Evolutionary conservation across 2,329 filamentous ascomycete species (phyloP), one percentile per base, ranked within the genome.

Genomic region (Phialophora macrospora): DNA sequence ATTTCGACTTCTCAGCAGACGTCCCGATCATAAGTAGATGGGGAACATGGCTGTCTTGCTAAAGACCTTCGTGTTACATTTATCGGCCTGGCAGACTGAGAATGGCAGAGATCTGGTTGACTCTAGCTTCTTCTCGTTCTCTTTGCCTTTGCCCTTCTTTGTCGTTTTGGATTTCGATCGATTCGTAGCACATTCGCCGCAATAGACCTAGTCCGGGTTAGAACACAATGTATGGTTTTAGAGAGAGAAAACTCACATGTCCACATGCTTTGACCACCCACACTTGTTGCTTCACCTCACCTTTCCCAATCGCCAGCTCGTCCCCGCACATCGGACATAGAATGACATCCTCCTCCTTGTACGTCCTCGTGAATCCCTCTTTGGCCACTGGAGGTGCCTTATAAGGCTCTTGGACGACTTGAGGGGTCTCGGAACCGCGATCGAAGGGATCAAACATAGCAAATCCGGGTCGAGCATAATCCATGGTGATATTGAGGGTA

Each of bases 201-300:
- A 83, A 65, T 82, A 83, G 12, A 82, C 81, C 81, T 83, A 54
- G 28, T 65, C 12, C n/a, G 11, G 17, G 63, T 65, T 44, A 69
- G 56, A 32, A 55, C n/a, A 52, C 6, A 11, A 11, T 24, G 4
- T 7, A 48, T 34, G 20, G 58, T 3, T n/a, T 20, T 11, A 28
- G 46, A 72, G 38, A 46, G 34, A 62, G 28, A 44, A 48, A 51
- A 82, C 86, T 77, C 84, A 98, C 95, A 80, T 99, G 95, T 70
- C 95, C 95, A 76, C 95, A 99, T 59, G 85, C 85, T 78, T 93
- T 97, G 41, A 95, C 84, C 0, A 95, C 90, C 93, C 93, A 98
- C 68, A 98, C 94, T 73, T 97, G 90, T 74, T 91, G 88, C 77
- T 96, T 93, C 38, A 81, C 75, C 30, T 83, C 82, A 62, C 83